Evolutionary conservation across 345 rosid species (phyloP), one percentile per base, ranked within the genome.

Genomic region (Orychophragmus violaceus): DNA sequence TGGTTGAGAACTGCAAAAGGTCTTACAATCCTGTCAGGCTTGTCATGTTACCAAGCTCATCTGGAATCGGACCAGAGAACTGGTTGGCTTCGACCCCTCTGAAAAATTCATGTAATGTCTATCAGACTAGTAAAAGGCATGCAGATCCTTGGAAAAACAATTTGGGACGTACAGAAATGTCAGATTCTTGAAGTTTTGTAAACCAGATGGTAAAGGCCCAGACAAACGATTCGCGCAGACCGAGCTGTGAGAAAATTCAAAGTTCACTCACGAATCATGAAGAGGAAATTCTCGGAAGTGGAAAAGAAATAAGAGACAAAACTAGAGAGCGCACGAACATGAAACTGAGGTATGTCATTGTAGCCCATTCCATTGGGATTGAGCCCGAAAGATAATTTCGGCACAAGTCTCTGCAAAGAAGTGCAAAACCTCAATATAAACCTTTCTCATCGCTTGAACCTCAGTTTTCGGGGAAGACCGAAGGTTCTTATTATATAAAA

Each of bases 341-440:
- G 48, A 0, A 63, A 25, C 48, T 74, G 55, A 83, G 69, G 49
- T 69, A 3, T 25, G 8, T 72, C 75, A 79, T 5, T 10, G 78
- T 66, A 48, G 81, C 82, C 91, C 85, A 86, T 62, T 82, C 84
- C 33, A 13, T 54, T 36, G 91, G 88, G 4, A 86, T 74, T 6
- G 85, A 42, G 19, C 88, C 88, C 61, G 37, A 71, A 1, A 83
- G 74, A 67, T 71, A 86, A 57, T 83, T 83, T 72, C 71, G 75
- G 28, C 28, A 36, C 0, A 65, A 52, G 13, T 25, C 28, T 11
- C 70, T 65, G 70, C 70, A 52, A 5, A 52, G 1, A 36, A 49
- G 23, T 21, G 11, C 4, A 14, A 1, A 8, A 16, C 13, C 3
- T 25, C 33, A 3, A 33, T 39, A 3, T 12, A 37, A 39, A 59